Evolutionary conservation across 2,329 filamentous ascomycete genomes (phyloP).

Genomic region (Ophiostoma ulmi): DNA sequence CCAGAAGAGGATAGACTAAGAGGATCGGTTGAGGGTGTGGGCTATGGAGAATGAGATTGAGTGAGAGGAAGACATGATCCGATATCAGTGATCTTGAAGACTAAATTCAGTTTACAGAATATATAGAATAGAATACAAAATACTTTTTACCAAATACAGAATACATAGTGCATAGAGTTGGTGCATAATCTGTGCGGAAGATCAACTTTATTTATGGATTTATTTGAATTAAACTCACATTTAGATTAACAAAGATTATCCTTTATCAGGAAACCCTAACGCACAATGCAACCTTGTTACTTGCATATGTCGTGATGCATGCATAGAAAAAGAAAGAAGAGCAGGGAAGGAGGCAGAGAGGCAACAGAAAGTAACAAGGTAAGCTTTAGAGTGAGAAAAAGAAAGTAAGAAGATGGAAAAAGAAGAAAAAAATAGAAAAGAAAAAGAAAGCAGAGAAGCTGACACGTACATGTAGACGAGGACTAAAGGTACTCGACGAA

Average conservation of each 20-base stretch:
- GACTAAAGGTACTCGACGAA: neutral
- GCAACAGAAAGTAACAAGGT: neutral
- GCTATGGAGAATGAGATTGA: neutral
- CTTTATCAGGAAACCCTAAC: constrained; percentile 2
- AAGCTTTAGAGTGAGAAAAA: neutral
- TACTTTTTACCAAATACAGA: neutral
- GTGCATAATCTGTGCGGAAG: neutral
- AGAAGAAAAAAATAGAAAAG: neutral
- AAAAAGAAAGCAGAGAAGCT: neutral
- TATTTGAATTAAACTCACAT: neutral
- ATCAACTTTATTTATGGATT: neutral
- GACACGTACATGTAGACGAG: neutral
- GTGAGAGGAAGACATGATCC: constrained; percentile 1
- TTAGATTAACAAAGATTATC: neutral
- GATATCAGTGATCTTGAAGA: neutral
- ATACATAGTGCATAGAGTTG: neutral
- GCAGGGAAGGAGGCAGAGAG: neutral
- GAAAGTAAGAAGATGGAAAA: neutral
- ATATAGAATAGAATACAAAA: too few relatives aligned
- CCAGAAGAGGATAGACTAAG: neutral
- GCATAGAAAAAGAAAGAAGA: constrained; percentile 7
- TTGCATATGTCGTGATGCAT: constrained; percentile 14
- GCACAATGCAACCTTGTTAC: constrained; percentile 12
- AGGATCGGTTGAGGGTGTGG: constrained; percentile 5
- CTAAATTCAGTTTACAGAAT: neutral